Percentiles rank a stretch among this genome's conserved stretches.
Conservation (phyloP, 805 yeast genomes). For the Priceomyces haplophilus region DNA sequence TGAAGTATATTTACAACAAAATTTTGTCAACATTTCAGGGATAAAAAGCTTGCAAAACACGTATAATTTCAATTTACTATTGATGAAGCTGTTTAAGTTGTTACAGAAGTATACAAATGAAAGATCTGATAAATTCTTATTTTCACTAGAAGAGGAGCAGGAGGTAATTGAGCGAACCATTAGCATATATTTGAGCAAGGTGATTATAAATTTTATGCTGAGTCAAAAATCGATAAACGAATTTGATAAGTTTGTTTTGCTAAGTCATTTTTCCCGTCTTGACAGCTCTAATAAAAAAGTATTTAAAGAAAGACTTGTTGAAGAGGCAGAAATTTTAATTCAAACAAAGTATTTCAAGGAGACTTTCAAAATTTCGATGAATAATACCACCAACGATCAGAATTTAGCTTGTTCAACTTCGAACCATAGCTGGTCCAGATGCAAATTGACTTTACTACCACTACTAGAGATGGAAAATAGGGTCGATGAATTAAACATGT, state of each 20-base stretch:
- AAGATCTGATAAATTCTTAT: slow-evolving; percentile 3
- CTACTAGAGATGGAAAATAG: slow-evolving; percentile 30
- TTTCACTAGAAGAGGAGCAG: slow-evolving; percentile 16
- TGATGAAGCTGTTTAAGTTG: slow-evolving; percentile 15
- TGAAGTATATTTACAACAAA: slow-evolving; percentile 6
- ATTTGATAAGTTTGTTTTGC: slow-evolving; percentile 12
- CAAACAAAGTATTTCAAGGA: slow-evolving; percentile 32
- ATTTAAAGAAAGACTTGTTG: slow-evolving; percentile 11
- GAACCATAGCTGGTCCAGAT: slow-evolving; percentile 36
- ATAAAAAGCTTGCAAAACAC: slow-evolving; percentile 20
- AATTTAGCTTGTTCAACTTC: slow-evolving; percentile 24
- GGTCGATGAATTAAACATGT: slow-evolving; percentile 30
- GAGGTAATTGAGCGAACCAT: slow-evolving; percentile 14
- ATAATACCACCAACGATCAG: slow-evolving; percentile 11
- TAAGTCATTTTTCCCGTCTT: slow-evolving; percentile 10
- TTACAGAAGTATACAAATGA: slow-evolving; percentile 4
- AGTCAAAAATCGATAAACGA: slow-evolving; percentile 5
- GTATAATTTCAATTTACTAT: slow-evolving; percentile 20
- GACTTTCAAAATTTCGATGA: slow-evolving; percentile 20
- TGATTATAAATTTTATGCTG: slow-evolving; percentile 12
- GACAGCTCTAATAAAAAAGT: not conserved
- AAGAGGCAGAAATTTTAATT: slow-evolving; percentile 21
- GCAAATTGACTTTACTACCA: slow-evolving; percentile 36
- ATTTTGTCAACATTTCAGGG: slow-evolving; percentile 16
- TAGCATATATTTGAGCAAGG: slow-evolving; percentile 16